Conservation (phyloP, 208 protist species). For the Leishmania turanica region DNA sequence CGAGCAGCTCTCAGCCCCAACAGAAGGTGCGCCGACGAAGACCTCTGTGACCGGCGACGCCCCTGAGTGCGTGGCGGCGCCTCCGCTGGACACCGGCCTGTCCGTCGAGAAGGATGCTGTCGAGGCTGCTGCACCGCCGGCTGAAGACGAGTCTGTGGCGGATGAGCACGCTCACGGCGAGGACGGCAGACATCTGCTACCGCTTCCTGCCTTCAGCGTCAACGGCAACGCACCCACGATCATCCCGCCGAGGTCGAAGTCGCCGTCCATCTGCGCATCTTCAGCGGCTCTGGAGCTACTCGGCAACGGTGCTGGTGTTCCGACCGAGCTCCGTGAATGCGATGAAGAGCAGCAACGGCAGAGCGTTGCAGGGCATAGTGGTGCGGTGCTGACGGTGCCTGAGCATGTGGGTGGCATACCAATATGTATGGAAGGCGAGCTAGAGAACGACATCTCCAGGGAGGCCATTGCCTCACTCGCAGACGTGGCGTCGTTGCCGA, state of each 20-base stretch:
- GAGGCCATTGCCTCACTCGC: neutral
- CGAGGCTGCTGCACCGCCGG: neutral
- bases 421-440: neutral
- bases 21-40: neutral
- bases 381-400: neutral
- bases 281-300: neutral
- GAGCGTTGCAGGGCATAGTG: neutral
- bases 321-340: neutral
- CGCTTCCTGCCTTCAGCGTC: neutral
- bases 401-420: neutral
- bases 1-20: neutral
- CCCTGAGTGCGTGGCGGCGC: neutral
- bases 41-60: neutral
- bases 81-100: neutral
- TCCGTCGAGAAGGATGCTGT: neutral
- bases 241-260: neutral
- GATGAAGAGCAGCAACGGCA: neutral
- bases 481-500: neutral
- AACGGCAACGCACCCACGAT: neutral
- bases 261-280: neutral
- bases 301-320: neutral
- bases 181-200: neutral
- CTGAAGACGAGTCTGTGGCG: neutral
- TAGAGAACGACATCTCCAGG: neutral
- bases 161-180: neutral